phyloP scores from a whole-genome alignment of 2,329 filamentous ascomycete species.

The Metarhizium anisopliae region DNA sequence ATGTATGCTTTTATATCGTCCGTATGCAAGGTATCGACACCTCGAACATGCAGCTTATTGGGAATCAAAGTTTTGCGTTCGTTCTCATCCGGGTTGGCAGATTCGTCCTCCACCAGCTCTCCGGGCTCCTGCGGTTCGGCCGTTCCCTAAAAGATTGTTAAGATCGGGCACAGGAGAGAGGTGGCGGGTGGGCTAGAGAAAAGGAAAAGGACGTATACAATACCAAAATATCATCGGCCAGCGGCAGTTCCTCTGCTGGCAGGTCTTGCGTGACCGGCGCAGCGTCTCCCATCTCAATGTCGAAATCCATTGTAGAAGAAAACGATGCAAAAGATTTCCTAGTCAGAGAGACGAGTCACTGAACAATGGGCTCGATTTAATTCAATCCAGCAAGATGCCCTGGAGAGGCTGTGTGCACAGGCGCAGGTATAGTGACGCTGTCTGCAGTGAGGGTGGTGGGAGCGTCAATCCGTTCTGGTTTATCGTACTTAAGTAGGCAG shows the following conservation, averaged over 20 bases:
- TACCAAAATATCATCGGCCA: constrained; percentile 29
- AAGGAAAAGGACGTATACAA: background rate
- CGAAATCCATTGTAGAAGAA: constrained; percentile 48
- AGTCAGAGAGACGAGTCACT: background rate
- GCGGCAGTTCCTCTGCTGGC: constrained; percentile 17
- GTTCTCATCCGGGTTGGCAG: constrained; percentile 8
- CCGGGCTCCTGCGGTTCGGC: constrained; percentile 29
- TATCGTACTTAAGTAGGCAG: too few species aligned
- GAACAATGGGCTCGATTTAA: background rate
- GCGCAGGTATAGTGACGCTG: too few species aligned
- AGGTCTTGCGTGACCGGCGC: constrained; percentile 25
- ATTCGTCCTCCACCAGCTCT: constrained; percentile 28
- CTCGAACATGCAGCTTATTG: constrained; percentile 72
- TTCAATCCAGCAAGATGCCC: background rate
- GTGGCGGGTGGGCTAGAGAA: background rate
- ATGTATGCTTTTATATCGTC: constrained; percentile 72
- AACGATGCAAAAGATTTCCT: background rate
- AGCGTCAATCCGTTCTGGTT: too few species aligned
- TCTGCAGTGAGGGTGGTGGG: too few species aligned
- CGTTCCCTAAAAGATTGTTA: constrained; percentile 17
- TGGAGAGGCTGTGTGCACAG: too few species aligned
- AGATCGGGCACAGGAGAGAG: constrained; percentile 8
- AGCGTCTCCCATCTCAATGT: constrained; percentile 64
- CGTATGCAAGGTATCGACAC: constrained; percentile 74
- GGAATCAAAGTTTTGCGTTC: constrained; percentile 21